These are phyloP conservation scores for Isoetes taiwanensis DNA, from an alignment of 75 land plant species.

Conservation along the genomic window DNA sequence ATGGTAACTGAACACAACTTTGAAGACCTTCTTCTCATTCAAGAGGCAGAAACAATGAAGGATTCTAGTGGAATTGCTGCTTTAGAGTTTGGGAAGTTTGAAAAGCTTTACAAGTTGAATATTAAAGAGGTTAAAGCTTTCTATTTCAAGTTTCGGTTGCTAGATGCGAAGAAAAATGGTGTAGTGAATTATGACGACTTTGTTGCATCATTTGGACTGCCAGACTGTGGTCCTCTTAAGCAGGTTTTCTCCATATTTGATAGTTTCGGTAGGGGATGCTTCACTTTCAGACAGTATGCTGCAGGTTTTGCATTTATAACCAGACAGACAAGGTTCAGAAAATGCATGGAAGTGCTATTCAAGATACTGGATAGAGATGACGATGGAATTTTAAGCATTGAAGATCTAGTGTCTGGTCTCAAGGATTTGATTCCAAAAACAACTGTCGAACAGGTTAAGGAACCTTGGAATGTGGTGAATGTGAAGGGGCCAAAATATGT, in stretches of 20 bases:
- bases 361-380: conserved; percentile 11
- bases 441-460: conserved; percentile 6
- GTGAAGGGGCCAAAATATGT: conserved; percentile 8
- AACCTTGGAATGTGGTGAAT: conserved; percentile 8
- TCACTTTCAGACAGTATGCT: conserved; percentile 15
- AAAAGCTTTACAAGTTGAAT: conserved; percentile 11
- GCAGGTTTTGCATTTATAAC: conserved; percentile 15
- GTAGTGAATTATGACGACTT: too few relatives aligned
- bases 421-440: conserved; percentile 12
- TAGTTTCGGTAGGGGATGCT: too few relatives aligned
- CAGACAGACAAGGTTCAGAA: conserved; percentile 3
- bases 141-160: conserved; percentile 10
- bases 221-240: too few relatives aligned
- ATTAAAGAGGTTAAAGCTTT: conserved; percentile 14
- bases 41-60: conserved; percentile 13
- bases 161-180: conserved; percentile 11
- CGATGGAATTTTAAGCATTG: conserved; percentile 13
- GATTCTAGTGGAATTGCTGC: conserved; percentile 3
- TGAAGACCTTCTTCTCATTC: conserved; percentile 13
- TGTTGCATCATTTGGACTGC: too few relatives aligned
- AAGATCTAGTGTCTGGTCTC: conserved; percentile 3
- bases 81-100: conserved; percentile 16
- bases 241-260: too few relatives aligned
- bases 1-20: conserved; percentile 14
- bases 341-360: conserved; percentile 15